A percentile compares a stretch with the other conserved stretches of the same genome.
Evolutionary conservation across 108 stramenopile genomes (phyloP).

Genomic region (Fragilariopsis cylindrus): DNA sequence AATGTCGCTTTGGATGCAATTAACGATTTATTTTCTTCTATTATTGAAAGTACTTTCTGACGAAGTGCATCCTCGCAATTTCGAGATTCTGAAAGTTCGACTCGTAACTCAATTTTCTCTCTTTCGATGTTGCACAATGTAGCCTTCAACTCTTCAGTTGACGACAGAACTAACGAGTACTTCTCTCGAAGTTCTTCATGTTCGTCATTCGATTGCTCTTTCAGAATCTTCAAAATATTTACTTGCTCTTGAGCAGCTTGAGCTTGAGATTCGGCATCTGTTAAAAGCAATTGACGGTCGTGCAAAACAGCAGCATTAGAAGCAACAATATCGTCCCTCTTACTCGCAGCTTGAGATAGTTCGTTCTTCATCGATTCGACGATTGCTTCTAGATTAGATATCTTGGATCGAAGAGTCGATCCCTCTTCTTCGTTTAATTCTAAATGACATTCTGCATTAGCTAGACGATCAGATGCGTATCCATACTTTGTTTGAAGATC

Average conservation of each 20-base stretch:
- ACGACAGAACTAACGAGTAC: not conserved
- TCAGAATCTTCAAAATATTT: not conserved
- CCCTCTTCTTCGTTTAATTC: not conserved
- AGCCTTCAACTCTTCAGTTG: not conserved
- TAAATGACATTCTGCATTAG: not conserved
- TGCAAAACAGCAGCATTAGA: not conserved
- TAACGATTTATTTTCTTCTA: not conserved
- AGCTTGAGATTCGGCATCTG: not conserved
- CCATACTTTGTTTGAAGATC: not conserved
- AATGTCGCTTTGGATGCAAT: not conserved
- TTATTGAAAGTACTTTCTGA: not conserved
- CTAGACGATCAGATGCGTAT: not conserved
- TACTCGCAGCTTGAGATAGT: not conserved
- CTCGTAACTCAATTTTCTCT: not conserved
- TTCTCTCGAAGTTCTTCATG: not conserved
- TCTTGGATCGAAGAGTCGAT: not conserved
- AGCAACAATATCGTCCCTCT: not conserved
- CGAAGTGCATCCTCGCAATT: slow-evolving; percentile 1
- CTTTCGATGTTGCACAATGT: not conserved
- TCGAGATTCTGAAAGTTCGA: not conserved
- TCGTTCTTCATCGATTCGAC: slow-evolving; percentile 6
- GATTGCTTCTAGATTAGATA: not conserved
- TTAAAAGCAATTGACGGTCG: not conserved
- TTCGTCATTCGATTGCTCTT: not conserved
- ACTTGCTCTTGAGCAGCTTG: not conserved